phyloP scores from a whole-genome alignment of 2,329 filamentous ascomycete species.

The Ophiostoma perfectum region DNA sequence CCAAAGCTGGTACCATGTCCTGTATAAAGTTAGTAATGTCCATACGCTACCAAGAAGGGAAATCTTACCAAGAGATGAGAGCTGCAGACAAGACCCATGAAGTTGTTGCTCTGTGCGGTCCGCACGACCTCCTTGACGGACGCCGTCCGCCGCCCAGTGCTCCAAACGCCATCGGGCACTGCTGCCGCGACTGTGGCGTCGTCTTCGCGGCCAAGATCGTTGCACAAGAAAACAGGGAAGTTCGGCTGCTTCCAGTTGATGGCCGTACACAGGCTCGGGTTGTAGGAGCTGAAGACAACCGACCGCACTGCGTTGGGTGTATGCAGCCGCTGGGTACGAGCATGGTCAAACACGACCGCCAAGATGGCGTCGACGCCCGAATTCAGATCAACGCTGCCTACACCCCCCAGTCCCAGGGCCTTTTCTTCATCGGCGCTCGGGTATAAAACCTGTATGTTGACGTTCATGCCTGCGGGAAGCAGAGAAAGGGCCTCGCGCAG shows the following conservation, averaged over 20 bases:
- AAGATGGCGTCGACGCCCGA: constrained; percentile 78
- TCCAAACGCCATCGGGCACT: constrained; percentile 37
- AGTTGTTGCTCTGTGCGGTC: constrained; percentile 91
- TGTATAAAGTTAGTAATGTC: constrained; percentile 34
- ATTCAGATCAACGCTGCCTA: constrained; percentile 75
- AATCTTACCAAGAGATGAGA: constrained; percentile 67
- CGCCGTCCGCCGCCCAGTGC: constrained; percentile 66
- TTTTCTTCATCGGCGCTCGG: constrained; percentile 71
- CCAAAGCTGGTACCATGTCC: constrained; percentile 88
- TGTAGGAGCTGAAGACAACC: constrained; percentile 92
- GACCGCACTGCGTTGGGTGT: constrained; percentile 72
- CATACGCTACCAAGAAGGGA: neutral
- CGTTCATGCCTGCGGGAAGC: constrained; percentile 72
- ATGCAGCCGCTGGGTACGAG: constrained; percentile 58
- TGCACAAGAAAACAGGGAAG: constrained; percentile 92
- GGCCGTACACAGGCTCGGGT: constrained; percentile 81
- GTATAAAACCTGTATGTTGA: constrained; percentile 89
- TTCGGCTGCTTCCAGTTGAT: constrained; percentile 99
- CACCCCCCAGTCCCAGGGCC: constrained; percentile 55
- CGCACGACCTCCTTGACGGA: constrained; percentile 94
- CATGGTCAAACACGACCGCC: constrained; percentile 84
- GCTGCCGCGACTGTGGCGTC: constrained; percentile 32
- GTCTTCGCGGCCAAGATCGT: constrained; percentile 70
- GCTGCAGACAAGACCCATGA: constrained; percentile 94
- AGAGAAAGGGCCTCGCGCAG: constrained; percentile 69